phyloP scores from a whole-genome alignment of 345 rosid genomes.

The Carallia pectinifolia region DNA sequence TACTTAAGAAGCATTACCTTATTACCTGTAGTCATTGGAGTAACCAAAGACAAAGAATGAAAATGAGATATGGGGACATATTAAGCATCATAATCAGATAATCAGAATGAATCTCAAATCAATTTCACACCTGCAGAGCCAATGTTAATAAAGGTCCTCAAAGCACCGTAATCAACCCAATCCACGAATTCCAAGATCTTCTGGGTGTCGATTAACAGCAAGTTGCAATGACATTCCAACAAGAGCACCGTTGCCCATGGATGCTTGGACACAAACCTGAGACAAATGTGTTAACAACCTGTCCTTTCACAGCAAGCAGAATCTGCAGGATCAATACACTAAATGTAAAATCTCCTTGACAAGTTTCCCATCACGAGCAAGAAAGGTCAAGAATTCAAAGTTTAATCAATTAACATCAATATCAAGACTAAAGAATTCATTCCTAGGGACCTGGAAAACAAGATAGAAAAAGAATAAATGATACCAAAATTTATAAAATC shows the following conservation, averaged over 20 bases:
- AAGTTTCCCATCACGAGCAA: conserved; percentile 86
- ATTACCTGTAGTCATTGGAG: no score
- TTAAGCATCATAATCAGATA: not conserved
- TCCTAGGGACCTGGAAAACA: not conserved
- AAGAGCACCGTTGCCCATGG: conserved; percentile 92
- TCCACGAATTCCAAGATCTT: conserved; percentile 93
- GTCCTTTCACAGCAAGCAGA: not conserved
- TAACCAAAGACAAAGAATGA: no score
- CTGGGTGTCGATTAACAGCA: conserved; percentile 54
- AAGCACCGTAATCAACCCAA: conserved; percentile 83
- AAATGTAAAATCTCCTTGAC: conserved; percentile 52
- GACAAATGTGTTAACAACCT: conserved; percentile 11
- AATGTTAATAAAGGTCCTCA: conserved; percentile 70
- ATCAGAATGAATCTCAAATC: not conserved
- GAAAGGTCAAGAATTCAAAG: conserved; percentile 33
- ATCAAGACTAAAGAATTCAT: no score
- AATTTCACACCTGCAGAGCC: conserved; percentile 69
- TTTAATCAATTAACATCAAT: no score
- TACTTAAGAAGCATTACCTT: no score
- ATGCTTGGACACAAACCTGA: conserved; percentile 97
- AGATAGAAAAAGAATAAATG: not conserved
- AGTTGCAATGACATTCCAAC: conserved; percentile 94
- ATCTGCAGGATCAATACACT: not conserved
- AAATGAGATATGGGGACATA: not conserved
- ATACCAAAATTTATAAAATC: no score